Evolutionary conservation across 176 grass and related monocot genomes (phyloP).

Genomic region (Thalia dealbata): DNA sequence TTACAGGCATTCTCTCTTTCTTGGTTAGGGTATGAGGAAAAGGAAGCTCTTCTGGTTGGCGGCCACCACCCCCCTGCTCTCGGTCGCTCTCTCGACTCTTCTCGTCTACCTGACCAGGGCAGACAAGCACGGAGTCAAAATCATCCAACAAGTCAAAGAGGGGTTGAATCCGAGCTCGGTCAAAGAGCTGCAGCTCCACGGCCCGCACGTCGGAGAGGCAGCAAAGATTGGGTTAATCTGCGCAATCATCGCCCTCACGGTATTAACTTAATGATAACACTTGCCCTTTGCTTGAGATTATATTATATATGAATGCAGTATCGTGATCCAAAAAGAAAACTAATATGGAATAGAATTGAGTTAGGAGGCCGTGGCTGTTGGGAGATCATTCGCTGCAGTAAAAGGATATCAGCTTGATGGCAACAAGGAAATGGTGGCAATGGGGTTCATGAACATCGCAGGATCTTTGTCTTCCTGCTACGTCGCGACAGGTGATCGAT

Average conservation of each 20-base stretch:
- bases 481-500: constrained; percentile 77
- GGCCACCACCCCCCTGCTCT: constrained; percentile 62
- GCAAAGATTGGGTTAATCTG: constrained; percentile 77
- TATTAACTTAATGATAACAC: no score
- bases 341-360: background rate
- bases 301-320: background rate
- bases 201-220: constrained; percentile 39
- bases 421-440: constrained; percentile 93
- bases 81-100: constrained; percentile 59
- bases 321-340: background rate
- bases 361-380: constrained; percentile 92
- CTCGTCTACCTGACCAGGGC: constrained; percentile 56
- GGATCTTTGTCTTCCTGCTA: constrained; percentile 88
- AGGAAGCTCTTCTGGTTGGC: constrained; percentile 83
- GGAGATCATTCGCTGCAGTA: constrained; percentile 65
- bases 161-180: constrained; percentile 72
- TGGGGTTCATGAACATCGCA: constrained; percentile 75
- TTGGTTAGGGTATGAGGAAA: constrained; percentile 52
- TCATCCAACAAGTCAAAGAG: constrained; percentile 56
- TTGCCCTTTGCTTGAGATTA: no score
- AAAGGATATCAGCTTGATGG: constrained; percentile 74
- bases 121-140: constrained; percentile 82
- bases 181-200: constrained; percentile 41
- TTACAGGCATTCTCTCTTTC: background rate
- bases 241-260: constrained; percentile 78